Evolutionary conservation across 257 asterid species (phyloP), one percentile per base, ranked within the genome.

Genomic region (Scutellaria baicalensis): DNA sequence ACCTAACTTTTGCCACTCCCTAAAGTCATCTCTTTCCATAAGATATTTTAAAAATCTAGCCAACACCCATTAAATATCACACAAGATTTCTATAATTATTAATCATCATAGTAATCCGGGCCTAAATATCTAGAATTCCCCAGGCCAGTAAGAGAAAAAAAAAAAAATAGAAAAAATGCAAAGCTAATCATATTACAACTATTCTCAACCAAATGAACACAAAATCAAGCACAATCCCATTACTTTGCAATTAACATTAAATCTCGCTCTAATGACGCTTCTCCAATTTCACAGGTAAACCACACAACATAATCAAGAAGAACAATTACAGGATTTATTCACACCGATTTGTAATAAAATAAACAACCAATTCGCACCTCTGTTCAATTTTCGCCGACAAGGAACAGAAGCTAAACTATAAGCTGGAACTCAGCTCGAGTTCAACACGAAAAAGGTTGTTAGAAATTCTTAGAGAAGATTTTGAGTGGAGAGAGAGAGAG

Each of bases 401-500:
- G 35, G 51, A 49, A 33, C 13, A 35, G 13, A 51, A 45, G 23
- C 27, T 7, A 45, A 38, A 23, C 11, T 31, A 16, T 8, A 2
- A 5, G 2, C 33, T 27, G 33, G 33, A 8, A n/a, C 42, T 20
- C 2, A 35, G 51, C 59, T 38, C 55, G 48, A 48, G 1, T 44
- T 56, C 72, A 55, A 35, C 68, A 40, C 43, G 51, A 38, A 13
- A 16, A 33, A 57, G 8, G 6, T 12, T 16, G 12, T 33, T 2
- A 31, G n/a, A 63, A 69, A 48, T 39, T 52, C 20, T 73, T 54
- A 57, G 10, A 69, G 58, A 60, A 54, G 69, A 69, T 54, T 73
- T 79, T 68, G 81, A 72, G 78, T 72, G 83, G 74, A 68, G 84
- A 80, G 88, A 88, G 83, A 65, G 9, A 54, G 79, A 77, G 73